phyloP scores from a whole-genome alignment of 2,329 filamentous ascomycete genomes.

The Microdochium bolleyi region DNA sequence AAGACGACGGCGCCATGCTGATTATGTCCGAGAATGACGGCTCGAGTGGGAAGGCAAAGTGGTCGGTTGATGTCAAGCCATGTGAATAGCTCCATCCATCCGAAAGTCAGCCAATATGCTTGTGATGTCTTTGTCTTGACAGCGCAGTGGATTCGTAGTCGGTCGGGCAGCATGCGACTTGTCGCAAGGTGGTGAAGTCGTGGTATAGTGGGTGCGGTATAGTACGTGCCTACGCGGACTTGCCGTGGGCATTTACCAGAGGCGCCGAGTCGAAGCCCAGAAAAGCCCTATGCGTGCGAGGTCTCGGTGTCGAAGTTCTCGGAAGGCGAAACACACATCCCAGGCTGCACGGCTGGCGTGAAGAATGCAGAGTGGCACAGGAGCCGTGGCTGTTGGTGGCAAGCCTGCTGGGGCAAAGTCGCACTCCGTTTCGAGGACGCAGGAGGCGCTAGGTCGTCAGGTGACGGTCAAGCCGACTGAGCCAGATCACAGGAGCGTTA shows the following conservation, averaged over 20 bases:
- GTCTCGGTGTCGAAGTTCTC: neutral
- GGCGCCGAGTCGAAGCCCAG: neutral
- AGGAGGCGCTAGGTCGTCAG: no score
- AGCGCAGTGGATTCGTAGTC: neutral
- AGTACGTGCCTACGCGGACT: no score
- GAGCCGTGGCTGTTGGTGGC: neutral
- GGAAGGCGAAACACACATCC: neutral
- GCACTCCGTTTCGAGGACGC: no score
- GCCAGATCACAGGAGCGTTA: neutral
- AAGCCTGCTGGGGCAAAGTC: neutral
- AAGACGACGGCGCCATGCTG: constrained; percentile 45
- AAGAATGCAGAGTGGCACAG: neutral
- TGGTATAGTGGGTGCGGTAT: no score
- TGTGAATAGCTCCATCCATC: neutral
- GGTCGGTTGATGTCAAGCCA: neutral
- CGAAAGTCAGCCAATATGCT: neutral
- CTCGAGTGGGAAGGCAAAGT: neutral
- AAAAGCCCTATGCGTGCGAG: neutral
- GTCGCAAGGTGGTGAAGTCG: no score
- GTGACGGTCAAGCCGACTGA: neutral
- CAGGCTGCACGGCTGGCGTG: neutral
- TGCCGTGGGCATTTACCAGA: no score
- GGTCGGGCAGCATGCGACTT: neutral
- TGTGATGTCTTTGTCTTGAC: no score
- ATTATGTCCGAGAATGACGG: neutral